Percentiles rank a stretch among this genome's conserved stretches.
phyloP scores from a whole-genome alignment of 2,329 filamentous ascomycete genomes.

The Talaromyces amestolkiae region DNA sequence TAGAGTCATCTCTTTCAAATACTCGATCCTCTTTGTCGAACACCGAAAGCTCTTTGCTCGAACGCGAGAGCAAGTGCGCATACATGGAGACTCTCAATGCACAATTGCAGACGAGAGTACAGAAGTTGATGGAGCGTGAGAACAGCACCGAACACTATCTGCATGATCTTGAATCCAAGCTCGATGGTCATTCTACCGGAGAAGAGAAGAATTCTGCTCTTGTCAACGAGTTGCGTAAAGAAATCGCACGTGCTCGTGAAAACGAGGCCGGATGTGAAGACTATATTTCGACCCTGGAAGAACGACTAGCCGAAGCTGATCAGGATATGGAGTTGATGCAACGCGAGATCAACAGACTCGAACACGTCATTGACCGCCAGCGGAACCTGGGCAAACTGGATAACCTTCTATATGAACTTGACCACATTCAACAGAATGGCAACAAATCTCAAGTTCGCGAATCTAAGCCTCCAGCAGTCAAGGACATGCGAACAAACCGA shows the following conservation, averaged over 20 bases:
- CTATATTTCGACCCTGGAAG: conserved; percentile 95
- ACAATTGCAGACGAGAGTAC: conserved; percentile 84
- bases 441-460: conserved; percentile 39
- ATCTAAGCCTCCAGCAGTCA: conserved; percentile 16
- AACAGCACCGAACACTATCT: conserved; percentile 88
- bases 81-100: conserved; percentile 89
- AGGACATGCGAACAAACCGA: conserved; percentile 28
- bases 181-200: conserved; percentile 85
- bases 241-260: conserved; percentile 81
- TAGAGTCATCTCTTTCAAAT: conserved; percentile 87
- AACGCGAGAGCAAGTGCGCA: conserved; percentile 90
- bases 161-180: conserved; percentile 82
- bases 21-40: conserved; percentile 79
- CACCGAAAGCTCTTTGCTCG: conserved; percentile 81
- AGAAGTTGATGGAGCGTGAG: conserved; percentile 90
- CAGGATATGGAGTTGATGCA: conserved; percentile 97
- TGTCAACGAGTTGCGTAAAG: conserved; percentile 83
- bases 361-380: conserved; percentile 93
- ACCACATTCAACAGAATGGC: conserved; percentile 63
- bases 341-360: conserved; percentile 87
- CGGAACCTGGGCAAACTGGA: conserved; percentile 92
- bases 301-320: conserved; percentile 90
- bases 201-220: conserved; percentile 90
- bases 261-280: conserved; percentile 90
- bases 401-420: conserved; percentile 84